These are phyloP conservation scores for Metschnikowia reukaufii DNA, from an alignment of 805 yeast species.

Conservation along the genomic window DNA sequence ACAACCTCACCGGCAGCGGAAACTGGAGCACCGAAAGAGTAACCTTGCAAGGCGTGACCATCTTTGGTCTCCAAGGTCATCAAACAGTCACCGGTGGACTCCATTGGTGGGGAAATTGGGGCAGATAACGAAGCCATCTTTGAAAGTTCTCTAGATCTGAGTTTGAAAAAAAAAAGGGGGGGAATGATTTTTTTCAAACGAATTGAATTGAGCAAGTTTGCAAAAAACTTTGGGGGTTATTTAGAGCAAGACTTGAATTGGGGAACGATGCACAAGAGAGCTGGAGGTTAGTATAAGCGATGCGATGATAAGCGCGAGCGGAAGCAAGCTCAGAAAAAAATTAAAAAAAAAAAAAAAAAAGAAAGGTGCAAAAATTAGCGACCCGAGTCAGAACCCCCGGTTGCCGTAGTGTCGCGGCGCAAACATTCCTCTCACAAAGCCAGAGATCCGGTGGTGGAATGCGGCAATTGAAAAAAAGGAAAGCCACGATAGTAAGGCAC, in stretches of 20 bases:
- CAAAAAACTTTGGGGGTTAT: constrained; percentile 9
- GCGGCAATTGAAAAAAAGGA: not conserved
- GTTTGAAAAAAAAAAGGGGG: constrained; percentile 7
- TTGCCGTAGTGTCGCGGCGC: not conserved
- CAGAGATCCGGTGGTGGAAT: not conserved
- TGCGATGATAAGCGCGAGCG: constrained; percentile 4
- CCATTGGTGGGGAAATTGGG: constrained; percentile 91
- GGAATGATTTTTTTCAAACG: constrained; percentile 1
- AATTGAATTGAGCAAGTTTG: constrained; percentile 11
- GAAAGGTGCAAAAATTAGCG: not conserved
- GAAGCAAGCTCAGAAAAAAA: not conserved
- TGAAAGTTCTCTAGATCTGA: constrained; percentile 10
- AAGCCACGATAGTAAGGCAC: not conserved
- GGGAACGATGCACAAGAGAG: constrained; percentile 11
- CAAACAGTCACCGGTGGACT: constrained; percentile 75
- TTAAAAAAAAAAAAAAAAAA: constrained; percentile 1
- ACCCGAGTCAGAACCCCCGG: not conserved
- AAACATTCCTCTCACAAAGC: not conserved
- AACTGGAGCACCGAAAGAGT: constrained; percentile 91
- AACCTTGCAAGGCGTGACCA: constrained; percentile 87
- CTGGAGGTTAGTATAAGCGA: constrained; percentile 14
- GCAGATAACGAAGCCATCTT: constrained; percentile 54
- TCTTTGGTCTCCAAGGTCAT: constrained; percentile 87
- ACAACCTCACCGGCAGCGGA: constrained; percentile 96
- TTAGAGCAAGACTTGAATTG: constrained; percentile 12